phyloP scores from a whole-genome alignment of 2,329 filamentous ascomycete species.

The Niveomyces coronatus region DNA sequence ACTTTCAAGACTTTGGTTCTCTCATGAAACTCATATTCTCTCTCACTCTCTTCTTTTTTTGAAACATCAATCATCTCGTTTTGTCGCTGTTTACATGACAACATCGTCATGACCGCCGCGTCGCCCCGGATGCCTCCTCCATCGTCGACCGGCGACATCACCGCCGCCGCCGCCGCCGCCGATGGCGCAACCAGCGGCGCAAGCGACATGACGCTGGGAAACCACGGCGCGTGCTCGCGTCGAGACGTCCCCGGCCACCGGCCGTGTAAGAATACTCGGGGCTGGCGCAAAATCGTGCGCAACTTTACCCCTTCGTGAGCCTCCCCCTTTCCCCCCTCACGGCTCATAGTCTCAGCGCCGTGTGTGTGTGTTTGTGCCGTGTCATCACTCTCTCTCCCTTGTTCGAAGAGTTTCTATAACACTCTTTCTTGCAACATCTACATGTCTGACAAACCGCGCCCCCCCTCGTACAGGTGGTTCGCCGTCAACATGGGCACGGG shows the following conservation, averaged over 20 bases:
- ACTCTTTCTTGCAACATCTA: neutral
- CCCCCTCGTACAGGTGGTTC: slow-evolving; percentile 38
- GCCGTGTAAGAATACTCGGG: slow-evolving; percentile 24
- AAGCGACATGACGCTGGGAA: slow-evolving; percentile 8
- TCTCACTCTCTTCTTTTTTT: too few relatives aligned
- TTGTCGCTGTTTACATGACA: too few relatives aligned
- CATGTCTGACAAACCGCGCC: neutral
- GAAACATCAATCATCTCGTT: too few relatives aligned
- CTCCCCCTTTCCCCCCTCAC: neutral
- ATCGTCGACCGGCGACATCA: neutral
- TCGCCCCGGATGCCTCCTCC: too few relatives aligned
- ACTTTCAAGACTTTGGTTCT: too few relatives aligned
- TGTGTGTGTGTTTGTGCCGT: too few relatives aligned
- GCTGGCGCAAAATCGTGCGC: slow-evolving; percentile 36
- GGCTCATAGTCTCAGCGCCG: too few relatives aligned
- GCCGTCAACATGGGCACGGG: slow-evolving; percentile 57
- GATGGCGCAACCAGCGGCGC: slow-evolving; percentile 10
- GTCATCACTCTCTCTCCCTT: too few relatives aligned
- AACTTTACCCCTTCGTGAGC: slow-evolving; percentile 46
- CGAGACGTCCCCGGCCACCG: slow-evolving; percentile 10
- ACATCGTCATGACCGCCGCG: neutral
- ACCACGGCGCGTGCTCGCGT: slow-evolving; percentile 1
- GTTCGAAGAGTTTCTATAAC: neutral
- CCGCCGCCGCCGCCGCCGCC: neutral
- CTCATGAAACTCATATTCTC: too few relatives aligned